These are phyloP conservation scores for Hippophae rhamnoides DNA, from an alignment of 306 rosid species.

Conservation along the genomic window DNA sequence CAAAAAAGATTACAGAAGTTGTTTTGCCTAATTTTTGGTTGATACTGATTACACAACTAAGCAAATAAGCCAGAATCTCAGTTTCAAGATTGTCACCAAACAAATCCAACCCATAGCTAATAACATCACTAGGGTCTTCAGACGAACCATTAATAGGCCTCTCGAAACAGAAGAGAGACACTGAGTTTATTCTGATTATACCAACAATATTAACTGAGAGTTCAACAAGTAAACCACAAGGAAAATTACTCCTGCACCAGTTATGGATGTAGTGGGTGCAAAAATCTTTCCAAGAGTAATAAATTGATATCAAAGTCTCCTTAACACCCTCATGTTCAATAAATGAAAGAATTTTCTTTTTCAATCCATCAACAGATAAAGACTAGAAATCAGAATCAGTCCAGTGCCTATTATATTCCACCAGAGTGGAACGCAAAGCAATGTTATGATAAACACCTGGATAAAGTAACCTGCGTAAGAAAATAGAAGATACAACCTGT, in stretches of 20 bases:
- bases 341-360: conserved; percentile 76
- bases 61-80: conserved; percentile 50
- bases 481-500: conserved; percentile 65
- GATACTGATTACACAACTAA: conserved; percentile 53
- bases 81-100: conserved; percentile 40
- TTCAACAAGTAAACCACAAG: conserved; percentile 63
- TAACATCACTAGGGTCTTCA: conserved; percentile 49
- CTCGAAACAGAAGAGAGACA: conserved; percentile 76
- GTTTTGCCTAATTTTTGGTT: conserved; percentile 80
- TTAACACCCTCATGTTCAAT: conserved; percentile 79
- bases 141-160: conserved; percentile 61
- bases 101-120: conserved; percentile 33
- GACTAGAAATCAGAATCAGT: conserved; percentile 60
- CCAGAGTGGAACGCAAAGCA: conserved; percentile 66
- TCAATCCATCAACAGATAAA: conserved; percentile 69
- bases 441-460: conserved; percentile 74
- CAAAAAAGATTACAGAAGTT: conserved; percentile 66
- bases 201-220: conserved; percentile 33
- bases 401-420: conserved; percentile 73
- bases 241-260: conserved; percentile 82
- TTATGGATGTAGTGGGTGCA: conserved; percentile 56
- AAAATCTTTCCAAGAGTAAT: conserved; percentile 70
- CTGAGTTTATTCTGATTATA: too few species aligned
- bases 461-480: conserved; percentile 70
- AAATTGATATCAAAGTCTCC: too few species aligned